Evolutionary conservation across 192 early-diverging fungal species (phyloP).

Genomic region (Kickxella alabastrina): DNA sequence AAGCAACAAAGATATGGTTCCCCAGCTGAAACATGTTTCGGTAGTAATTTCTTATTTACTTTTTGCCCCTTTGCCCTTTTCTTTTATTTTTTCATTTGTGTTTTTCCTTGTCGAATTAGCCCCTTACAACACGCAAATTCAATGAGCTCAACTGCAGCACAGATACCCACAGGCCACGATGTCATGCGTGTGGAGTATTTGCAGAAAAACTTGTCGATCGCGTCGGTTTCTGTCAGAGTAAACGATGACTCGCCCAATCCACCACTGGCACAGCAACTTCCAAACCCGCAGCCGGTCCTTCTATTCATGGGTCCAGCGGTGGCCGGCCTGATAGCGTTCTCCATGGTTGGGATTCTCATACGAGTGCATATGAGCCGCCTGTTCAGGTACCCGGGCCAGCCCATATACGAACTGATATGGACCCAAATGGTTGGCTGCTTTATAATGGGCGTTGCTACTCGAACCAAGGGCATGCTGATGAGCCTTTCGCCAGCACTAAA

Average conservation of each 20-base stretch:
- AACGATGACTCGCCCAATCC: too few relatives aligned
- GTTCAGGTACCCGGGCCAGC: constrained; percentile 55
- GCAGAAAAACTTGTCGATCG: too few relatives aligned
- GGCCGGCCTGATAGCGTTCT: constrained; percentile 41
- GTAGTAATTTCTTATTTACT: too few relatives aligned
- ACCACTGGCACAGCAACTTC: too few relatives aligned
- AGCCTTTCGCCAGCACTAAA: constrained; percentile 52
- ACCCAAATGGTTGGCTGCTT: constrained; percentile 70
- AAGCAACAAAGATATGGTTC: background rate
- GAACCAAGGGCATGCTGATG: constrained; percentile 27
- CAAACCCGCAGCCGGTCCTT: constrained; percentile 5
- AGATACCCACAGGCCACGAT: too few relatives aligned
- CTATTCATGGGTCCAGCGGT: constrained; percentile 18
- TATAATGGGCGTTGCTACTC: constrained; percentile 23
- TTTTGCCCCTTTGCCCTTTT: background rate
- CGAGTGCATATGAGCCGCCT: constrained; percentile 56
- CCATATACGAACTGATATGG: constrained; percentile 61
- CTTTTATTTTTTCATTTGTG: background rate
- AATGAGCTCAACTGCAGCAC: too few relatives aligned
- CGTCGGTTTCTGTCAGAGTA: too few relatives aligned
- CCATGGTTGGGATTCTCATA: constrained; percentile 63
- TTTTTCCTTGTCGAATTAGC: too few relatives aligned
- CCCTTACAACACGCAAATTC: too few relatives aligned
- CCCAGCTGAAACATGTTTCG: too few relatives aligned
- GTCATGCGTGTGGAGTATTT: too few relatives aligned